These are phyloP conservation scores for Saccharata proteae DNA, from an alignment of 2,329 filamentous ascomycete species.

Conservation along the genomic window DNA sequence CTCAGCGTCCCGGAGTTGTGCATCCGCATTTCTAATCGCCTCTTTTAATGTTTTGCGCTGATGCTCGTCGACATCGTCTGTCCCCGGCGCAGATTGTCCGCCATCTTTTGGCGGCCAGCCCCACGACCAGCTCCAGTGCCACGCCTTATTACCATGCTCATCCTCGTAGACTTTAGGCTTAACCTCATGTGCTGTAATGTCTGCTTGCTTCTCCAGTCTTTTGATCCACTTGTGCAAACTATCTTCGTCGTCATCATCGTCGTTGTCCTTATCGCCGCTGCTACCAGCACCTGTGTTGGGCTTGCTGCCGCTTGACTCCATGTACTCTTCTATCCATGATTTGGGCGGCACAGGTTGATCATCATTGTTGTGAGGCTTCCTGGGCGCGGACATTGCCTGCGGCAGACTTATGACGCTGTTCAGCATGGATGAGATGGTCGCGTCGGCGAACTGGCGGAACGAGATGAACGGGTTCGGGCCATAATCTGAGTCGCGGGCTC, in stretches of 20 bases:
- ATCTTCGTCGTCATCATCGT: neutral
- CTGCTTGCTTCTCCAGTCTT: neutral
- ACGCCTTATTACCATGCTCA: slow-evolving; percentile 6
- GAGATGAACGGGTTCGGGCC: slow-evolving; percentile 42
- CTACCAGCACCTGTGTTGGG: slow-evolving; percentile 3
- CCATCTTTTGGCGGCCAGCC: slow-evolving; percentile 5
- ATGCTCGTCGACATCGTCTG: neutral
- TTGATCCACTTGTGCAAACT: slow-evolving; percentile 1
- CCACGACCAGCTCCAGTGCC: slow-evolving; percentile 5
- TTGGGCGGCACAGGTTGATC: slow-evolving; percentile 13
- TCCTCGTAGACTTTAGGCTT: slow-evolving; percentile 7
- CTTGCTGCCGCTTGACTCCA: neutral
- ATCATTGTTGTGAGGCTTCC: slow-evolving; percentile 13
- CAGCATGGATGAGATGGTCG: slow-evolving; percentile 43
- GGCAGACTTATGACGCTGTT: slow-evolving; percentile 39
- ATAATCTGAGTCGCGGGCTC: slow-evolving; percentile 1
- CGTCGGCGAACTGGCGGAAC: slow-evolving; percentile 50
- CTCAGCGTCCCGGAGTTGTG: slow-evolving; percentile 4
- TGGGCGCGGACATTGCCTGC: slow-evolving; percentile 18
- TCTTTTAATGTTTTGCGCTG: slow-evolving; percentile 3
- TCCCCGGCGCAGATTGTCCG: neutral
- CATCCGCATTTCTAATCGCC: slow-evolving; percentile 4
- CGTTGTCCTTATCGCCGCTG: neutral
- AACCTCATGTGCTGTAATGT: slow-evolving; percentile 1
- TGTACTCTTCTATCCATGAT: slow-evolving; percentile 11